A percentile compares a stretch with the other conserved stretches of the same genome.
Conservation (phyloP, 148 eudicot species). For the Rhododendron mucronatum region DNA sequence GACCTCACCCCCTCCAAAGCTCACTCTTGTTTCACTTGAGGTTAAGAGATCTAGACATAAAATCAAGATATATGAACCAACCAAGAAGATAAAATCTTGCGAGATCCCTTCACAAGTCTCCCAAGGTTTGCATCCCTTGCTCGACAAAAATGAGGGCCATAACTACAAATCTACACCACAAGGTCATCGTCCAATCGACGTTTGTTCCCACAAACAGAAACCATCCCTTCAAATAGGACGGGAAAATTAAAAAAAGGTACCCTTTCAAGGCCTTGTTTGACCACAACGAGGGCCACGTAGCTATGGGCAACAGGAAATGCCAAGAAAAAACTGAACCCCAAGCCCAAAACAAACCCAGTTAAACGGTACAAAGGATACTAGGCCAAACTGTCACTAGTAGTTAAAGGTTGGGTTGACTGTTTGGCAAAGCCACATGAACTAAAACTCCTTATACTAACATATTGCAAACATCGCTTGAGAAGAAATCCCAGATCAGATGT, state of each 20-base stretch:
- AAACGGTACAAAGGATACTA: background rate
- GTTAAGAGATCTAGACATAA: background rate
- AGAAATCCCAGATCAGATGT: background rate
- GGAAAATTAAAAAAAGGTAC: background rate
- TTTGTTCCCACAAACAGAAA: background rate
- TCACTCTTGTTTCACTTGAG: background rate
- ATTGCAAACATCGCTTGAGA: background rate
- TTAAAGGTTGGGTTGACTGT: background rate
- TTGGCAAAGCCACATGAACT: background rate
- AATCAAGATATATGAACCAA: background rate
- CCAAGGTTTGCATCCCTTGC: background rate
- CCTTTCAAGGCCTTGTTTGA: background rate
- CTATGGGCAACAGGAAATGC: background rate
- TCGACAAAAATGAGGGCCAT: background rate
- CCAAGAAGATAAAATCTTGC: background rate
- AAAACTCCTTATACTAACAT: too few relatives aligned
- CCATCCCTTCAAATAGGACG: background rate
- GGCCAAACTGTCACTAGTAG: too few relatives aligned
- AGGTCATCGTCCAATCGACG: background rate
- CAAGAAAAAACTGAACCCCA: background rate
- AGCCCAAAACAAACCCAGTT: background rate
- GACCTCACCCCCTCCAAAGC: background rate
- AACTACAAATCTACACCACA: background rate
- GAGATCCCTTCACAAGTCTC: background rate
- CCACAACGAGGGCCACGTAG: background rate